Percentiles rank a stretch among this genome's conserved stretches.
phyloP scores from a whole-genome alignment of 1,284 basidiomycete species.

The Mycena sp. region DNA sequence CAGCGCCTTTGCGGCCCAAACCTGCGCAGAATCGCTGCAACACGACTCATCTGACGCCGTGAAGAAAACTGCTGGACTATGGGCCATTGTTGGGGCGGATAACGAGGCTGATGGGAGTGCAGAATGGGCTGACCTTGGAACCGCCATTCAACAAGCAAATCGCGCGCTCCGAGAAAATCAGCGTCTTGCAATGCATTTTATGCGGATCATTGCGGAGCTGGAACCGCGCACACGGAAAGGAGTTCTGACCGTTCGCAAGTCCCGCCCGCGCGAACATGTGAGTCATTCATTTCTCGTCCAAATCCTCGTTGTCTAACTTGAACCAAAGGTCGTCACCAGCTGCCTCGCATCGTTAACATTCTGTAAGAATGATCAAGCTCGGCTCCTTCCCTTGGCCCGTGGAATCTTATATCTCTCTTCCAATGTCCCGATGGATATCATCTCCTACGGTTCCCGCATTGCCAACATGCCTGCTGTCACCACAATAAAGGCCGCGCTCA shows the following conservation, averaged over 20 bases:
- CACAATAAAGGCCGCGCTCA: conserved; percentile 29
- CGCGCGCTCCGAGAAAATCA: background rate
- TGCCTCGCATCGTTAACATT: background rate
- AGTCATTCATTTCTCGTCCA: background rate
- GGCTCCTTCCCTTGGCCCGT: conserved; percentile 34
- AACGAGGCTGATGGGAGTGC: background rate
- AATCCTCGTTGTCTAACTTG: background rate
- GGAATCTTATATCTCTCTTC: conserved; percentile 37
- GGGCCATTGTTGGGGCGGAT: background rate
- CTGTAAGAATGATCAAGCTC: conserved; percentile 27
- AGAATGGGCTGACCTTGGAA: background rate
- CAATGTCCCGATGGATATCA: conserved; percentile 35
- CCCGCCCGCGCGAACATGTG: conserved; percentile 4
- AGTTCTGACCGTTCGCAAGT: background rate
- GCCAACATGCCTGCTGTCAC: conserved; percentile 36
- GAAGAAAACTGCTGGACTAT: background rate
- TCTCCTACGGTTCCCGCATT: conserved; percentile 32
- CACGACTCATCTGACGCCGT: background rate
- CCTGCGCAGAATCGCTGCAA: background rate
- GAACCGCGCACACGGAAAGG: background rate
- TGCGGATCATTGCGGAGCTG: background rate
- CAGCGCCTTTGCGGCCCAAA: conserved; percentile 1
- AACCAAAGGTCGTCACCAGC: background rate
- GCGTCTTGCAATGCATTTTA: background rate
- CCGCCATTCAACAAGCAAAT: background rate